A percentile compares a stretch with the other conserved stretches of the same genome.
Conservation (phyloP, 768 basidiomycete species). For the Naganishia kalamii region DNA sequence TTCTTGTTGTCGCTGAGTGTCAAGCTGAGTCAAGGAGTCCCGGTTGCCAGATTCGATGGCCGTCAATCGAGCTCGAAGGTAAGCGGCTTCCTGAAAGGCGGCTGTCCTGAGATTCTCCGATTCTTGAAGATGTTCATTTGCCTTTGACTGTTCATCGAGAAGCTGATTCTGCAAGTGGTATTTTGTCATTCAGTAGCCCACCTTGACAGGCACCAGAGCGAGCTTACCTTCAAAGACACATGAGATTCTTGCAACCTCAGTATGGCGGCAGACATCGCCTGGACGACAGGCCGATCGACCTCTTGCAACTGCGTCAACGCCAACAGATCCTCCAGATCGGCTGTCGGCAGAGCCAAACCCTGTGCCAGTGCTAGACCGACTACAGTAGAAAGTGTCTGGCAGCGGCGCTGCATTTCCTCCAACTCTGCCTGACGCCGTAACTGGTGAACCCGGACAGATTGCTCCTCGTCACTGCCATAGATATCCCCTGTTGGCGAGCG, state of each 20-base stretch:
- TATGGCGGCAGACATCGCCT: background rate
- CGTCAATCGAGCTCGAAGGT: constrained; percentile 87
- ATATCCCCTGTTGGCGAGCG: constrained; percentile 40
- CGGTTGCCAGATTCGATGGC: constrained; percentile 70
- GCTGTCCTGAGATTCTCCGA: constrained; percentile 74
- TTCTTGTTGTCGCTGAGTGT: constrained; percentile 70
- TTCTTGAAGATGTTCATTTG: constrained; percentile 45
- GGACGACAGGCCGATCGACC: constrained; percentile 57
- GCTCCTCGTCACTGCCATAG: constrained; percentile 4
- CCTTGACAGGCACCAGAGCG: background rate
- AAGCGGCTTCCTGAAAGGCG: constrained; percentile 88
- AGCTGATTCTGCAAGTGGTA: background rate
- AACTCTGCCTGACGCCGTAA: constrained; percentile 65
- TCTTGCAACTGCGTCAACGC: constrained; percentile 49
- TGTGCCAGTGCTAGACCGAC: background rate
- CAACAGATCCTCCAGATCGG: constrained; percentile 23
- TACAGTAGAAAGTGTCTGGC: background rate
- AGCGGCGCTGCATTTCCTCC: constrained; percentile 55
- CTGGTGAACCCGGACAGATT: background rate
- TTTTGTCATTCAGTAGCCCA: background rate
- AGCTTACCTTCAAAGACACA: constrained; percentile 71
- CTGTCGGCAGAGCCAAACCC: constrained; percentile 66
- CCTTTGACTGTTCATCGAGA: constrained; percentile 33
- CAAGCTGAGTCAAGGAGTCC: constrained; percentile 61
- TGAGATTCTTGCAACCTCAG: constrained; percentile 75